These are phyloP conservation scores for Hymenoscyphus occultus DNA, from an alignment of 2,329 filamentous ascomycete species.

Conservation along the genomic window DNA sequence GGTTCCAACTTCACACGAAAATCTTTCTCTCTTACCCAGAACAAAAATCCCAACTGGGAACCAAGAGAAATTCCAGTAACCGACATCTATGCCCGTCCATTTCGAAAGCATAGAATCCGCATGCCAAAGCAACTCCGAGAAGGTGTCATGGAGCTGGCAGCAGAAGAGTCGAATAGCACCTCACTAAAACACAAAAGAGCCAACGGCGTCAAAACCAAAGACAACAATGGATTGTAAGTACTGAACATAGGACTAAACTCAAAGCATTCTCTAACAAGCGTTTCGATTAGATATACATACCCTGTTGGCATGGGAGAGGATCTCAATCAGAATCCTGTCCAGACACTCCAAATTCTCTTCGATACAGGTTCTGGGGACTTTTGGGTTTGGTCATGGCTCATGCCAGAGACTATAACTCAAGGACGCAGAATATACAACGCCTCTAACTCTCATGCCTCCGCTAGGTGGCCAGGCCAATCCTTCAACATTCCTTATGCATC, in stretches of 20 bases:
- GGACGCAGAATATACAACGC: slow-evolving; percentile 20
- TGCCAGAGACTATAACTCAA: slow-evolving; percentile 16
- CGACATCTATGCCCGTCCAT: slow-evolving; percentile 21
- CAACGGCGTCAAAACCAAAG: slow-evolving; percentile 18
- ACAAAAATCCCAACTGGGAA: slow-evolving; percentile 20
- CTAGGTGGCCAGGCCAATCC: slow-evolving; percentile 20
- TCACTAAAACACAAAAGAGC: slow-evolving; percentile 12
- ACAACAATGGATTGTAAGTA: slow-evolving; percentile 23
- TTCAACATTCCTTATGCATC: slow-evolving; percentile 18
- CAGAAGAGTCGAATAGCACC: background rate
- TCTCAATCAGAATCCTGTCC: slow-evolving; percentile 18
- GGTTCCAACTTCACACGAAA: background rate
- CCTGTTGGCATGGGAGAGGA: slow-evolving; percentile 22
- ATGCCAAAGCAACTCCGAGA: slow-evolving; percentile 22
- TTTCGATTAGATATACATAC: slow-evolving; percentile 21
- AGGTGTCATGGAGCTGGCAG: slow-evolving; percentile 10
- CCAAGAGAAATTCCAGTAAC: slow-evolving; percentile 17
- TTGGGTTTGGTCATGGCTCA: slow-evolving; percentile 30
- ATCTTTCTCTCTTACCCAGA: slow-evolving; percentile 16
- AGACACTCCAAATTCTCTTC: slow-evolving; percentile 27
- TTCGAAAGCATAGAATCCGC: slow-evolving; percentile 22
- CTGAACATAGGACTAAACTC: background rate
- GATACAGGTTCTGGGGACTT: slow-evolving; percentile 30
- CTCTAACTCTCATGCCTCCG: slow-evolving; percentile 12
- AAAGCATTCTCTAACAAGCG: background rate